Base-by-base conservation (phyloP, 2,329 filamentous ascomycete genomes). In the Camptophora hylomeconis region DNA sequence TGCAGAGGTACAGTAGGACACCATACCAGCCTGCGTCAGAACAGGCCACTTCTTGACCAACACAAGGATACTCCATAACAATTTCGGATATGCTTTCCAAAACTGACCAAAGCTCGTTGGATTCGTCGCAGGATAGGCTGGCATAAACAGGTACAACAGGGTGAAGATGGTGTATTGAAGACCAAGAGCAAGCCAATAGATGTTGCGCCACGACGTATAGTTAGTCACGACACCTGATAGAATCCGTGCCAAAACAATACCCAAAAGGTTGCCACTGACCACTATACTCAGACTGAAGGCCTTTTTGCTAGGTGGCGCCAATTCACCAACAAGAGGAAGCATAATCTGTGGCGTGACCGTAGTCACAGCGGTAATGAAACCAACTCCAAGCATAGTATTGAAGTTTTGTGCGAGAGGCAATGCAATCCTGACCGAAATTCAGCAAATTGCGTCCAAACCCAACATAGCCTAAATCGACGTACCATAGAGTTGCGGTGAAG, bases 271-370 rank as follows among this genome's bases (percentile, higher is more conserved):
- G 2, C 80, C 81, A 0, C 76, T 81, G 2, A 80, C 74, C 5
- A 86, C 75, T 33, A 87, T 72, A 5, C 77, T 75, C 4, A 87
- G 61, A 8, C 76, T 72, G 15, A 72, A 69, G 1, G 79, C 78
- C 8, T 78, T 71, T 16, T 75, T 68, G 22, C 74, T 57, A 0
- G 70, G 61, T 0, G 80, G 79, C 0, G 81, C 80, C 11, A 87
- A 72, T 44, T 87, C 80, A 2, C 80, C 78, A 0, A 86, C 79
- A 0, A 89, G 60, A 0, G 81, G 81, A 10, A 89, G 72, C 78
- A 89, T 82, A 31, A 78, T 57, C 51, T 78, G 74, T 8, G 80
- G 81, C 3, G 81, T 87, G 2, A 87, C 80, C 0, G 80, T 89
- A 2, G 77, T 76, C n/a, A 79, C 55, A n/a, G 75, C 74, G 7